Evolutionary conservation across 768 basidiomycete genomes (phyloP), one percentile per base, ranked within the genome.

Genomic region (Termitomyces sp.): DNA sequence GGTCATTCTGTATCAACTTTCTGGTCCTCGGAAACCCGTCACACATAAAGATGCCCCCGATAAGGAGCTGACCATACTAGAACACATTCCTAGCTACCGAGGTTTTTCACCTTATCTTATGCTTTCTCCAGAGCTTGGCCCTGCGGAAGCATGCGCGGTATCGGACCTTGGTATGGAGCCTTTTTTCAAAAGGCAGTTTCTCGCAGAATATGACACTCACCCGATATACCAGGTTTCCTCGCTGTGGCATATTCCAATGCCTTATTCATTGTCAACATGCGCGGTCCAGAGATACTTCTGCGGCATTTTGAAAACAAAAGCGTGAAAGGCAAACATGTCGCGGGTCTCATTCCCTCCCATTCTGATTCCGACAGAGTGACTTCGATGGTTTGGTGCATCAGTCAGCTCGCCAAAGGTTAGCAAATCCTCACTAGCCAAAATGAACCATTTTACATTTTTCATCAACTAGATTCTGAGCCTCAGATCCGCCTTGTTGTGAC

Each of bases 261-360:
- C 2, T 59, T 96, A 22, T 74, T 82, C 38, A 75, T 94, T 36
- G 70, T 94, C 18, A 90, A 95, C 68, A 79, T 94, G 80, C 81
- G 91, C 24, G 89, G 85, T 1, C 92, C 92, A 1, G 80, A 80
- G 13, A 75, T 94, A 12, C 80, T 94, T 12, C 74, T 89, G 1
- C 79, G 85, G 32, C 78, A 78, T 65, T 68, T 65, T 16, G 68
- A 72, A 64, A 77, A 69, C 52, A 77, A 70, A 58, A 77, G 76
- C 67, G 70, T 73, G 24, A 80, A 78, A 65, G 78, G 74, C 57
- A 76, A 74, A 59, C 72, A 75, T 55, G 71, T 76, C 35, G 65
- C 78, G 20, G 64, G 63, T 39, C 49, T 75, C 33, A 69, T 74
- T 55, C 67, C 78, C 24, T 66, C 68, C 24, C 74, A 76, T 56